Conservation (phyloP, 139 green algal species). For the Nannochloris sp. region DNA sequence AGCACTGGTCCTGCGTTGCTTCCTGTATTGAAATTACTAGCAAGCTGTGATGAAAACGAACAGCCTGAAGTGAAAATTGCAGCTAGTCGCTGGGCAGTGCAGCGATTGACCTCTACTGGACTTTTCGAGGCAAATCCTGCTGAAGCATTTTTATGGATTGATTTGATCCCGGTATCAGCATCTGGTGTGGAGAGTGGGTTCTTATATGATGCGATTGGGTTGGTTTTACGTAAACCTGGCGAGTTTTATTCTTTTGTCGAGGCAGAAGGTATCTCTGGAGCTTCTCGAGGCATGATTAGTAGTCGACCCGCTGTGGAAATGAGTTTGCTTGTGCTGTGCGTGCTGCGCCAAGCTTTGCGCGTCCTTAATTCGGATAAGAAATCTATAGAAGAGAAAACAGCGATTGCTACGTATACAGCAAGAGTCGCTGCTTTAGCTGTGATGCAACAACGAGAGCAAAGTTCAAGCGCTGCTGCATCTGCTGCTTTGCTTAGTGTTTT, state of each 20-base stretch:
- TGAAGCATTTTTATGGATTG: conserved; percentile 40
- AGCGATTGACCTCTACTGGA: conserved; percentile 6
- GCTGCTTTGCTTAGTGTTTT: conserved; percentile 6
- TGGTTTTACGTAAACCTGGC: conserved; percentile 25
- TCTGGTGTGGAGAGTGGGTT: conserved; percentile 4
- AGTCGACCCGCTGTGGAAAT: background rate
- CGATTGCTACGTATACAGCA: conserved; percentile 19
- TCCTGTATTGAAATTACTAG: conserved; percentile 11
- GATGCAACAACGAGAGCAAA: conserved; percentile 7
- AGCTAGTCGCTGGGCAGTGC: conserved; percentile 3
- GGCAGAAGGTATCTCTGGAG: background rate
- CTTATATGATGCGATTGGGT: conserved; percentile 27
- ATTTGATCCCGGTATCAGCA: conserved; percentile 8
- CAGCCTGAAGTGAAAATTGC: background rate
- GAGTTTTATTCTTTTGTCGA: conserved; percentile 12
- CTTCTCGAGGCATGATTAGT: background rate
- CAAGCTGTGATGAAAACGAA: background rate
- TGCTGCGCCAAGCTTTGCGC: conserved; percentile 27
- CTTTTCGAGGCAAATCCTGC: conserved; percentile 11
- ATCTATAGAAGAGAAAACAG: conserved; percentile 4
- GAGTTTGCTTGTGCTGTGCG: conserved; percentile 29
- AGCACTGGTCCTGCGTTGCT: conserved; percentile 2
- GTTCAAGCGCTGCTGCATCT: background rate
- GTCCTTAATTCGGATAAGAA: conserved; percentile 34
- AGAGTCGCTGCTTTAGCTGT: background rate